A percentile compares a stretch with the other conserved stretches of the same genome.
Evolutionary conservation across 495 filamentous ascomycete species (phyloP).

Genomic region (Penicillium antarcticum): DNA sequence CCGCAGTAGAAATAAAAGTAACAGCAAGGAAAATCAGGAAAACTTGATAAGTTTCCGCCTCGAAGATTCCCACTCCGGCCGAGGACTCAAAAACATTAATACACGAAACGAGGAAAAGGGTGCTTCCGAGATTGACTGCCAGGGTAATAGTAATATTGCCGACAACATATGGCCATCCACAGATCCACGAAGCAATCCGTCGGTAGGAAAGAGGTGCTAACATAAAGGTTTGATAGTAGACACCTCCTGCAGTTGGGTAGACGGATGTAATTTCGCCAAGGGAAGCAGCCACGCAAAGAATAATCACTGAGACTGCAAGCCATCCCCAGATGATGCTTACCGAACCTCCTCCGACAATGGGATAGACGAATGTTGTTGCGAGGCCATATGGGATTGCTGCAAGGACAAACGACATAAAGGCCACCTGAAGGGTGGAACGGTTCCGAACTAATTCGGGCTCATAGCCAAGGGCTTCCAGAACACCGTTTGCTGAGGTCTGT

Average conservation of each 20-base stretch:
- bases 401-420: slow-evolving; percentile 40
- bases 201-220: slow-evolving; percentile 45
- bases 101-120: slow-evolving; percentile 22
- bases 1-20: slow-evolving; percentile 37
- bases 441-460: slow-evolving; percentile 51
- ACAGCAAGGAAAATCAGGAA: slow-evolving; percentile 56
- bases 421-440: slow-evolving; percentile 39
- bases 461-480: slow-evolving; percentile 45
- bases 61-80: slow-evolving; percentile 26
- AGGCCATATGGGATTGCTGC: slow-evolving; percentile 57
- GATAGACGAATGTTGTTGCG: slow-evolving; percentile 60
- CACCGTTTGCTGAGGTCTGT: slow-evolving; percentile 14
- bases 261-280: slow-evolving; percentile 66
- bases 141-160: slow-evolving; percentile 55
- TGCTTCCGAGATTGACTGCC: slow-evolving; percentile 30
- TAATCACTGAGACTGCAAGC: slow-evolving; percentile 59
- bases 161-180: slow-evolving; percentile 65
- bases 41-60: slow-evolving; percentile 35
- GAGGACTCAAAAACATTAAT: slow-evolving; percentile 34
- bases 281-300: slow-evolving; percentile 59
- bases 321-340: slow-evolving; percentile 63
- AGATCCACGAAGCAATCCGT: slow-evolving; percentile 58
- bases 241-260: slow-evolving; percentile 60
- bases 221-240: slow-evolving; percentile 67
- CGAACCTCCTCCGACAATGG: slow-evolving; percentile 55